These are phyloP conservation scores for Platanthera zijinensis DNA, from an alignment of 106 monocot species.

Conservation along the genomic window DNA sequence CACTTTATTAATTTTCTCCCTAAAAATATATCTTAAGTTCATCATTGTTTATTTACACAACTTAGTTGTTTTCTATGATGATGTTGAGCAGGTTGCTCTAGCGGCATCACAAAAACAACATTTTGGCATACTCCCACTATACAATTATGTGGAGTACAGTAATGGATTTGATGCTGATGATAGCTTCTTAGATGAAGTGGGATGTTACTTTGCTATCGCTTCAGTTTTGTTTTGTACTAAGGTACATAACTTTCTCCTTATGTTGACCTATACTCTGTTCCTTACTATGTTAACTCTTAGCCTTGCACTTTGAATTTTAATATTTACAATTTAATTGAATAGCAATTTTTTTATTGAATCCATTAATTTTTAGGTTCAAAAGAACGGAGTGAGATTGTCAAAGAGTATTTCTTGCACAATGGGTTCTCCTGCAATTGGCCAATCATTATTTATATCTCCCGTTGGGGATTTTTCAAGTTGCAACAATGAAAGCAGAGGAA, in stretches of 20 bases:
- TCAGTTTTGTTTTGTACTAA: conserved; percentile 47
- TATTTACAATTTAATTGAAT: too few relatives aligned
- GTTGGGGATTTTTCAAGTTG: conserved; percentile 18
- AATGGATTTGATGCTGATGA: conserved; percentile 24
- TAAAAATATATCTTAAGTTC: neutral
- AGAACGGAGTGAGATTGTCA: conserved; percentile 60
- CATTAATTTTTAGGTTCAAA: conserved; percentile 38
- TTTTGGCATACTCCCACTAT: conserved; percentile 23
- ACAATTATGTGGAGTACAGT: conserved; percentile 28
- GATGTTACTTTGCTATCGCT: conserved; percentile 68
- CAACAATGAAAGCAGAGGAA: neutral
- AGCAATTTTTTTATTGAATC: neutral
- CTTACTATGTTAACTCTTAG: too few relatives aligned
- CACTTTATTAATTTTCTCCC: too few relatives aligned
- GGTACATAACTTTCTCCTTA: conserved; percentile 23
- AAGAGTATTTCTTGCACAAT: conserved; percentile 61
- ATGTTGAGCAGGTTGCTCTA: conserved; percentile 53
- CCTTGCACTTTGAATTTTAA: too few relatives aligned
- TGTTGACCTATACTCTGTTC: neutral
- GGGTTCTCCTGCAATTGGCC: conserved; percentile 52
- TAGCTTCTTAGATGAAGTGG: conserved; percentile 12
- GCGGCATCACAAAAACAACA: conserved; percentile 16
- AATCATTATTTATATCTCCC: conserved; percentile 43
- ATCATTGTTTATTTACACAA: neutral
- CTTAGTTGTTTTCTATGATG: neutral